A percentile compares a stretch with the other conserved stretches of the same genome.
phyloP scores from a whole-genome alignment of 257 asterid genomes.

The Coffea canephora region DNA sequence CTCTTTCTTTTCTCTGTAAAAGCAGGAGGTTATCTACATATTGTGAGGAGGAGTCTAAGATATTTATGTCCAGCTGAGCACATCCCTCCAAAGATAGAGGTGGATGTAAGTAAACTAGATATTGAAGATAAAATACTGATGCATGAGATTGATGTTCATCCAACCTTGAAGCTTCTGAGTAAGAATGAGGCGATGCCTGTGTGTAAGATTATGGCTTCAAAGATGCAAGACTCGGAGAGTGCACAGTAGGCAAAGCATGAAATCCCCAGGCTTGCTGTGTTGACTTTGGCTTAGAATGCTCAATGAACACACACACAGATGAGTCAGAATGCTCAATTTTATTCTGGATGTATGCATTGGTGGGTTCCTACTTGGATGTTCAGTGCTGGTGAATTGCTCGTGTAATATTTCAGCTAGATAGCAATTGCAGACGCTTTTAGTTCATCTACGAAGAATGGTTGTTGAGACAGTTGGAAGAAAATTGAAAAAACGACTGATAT shows the following conservation, averaged over 20 bases:
- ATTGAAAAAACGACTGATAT: background rate
- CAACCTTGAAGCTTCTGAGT: constrained; percentile 77
- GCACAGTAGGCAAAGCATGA: constrained; percentile 10
- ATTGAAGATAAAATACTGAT: constrained; percentile 65
- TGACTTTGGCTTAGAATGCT: background rate
- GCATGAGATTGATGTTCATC: constrained; percentile 61
- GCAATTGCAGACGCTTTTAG: background rate
- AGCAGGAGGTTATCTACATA: constrained; percentile 66
- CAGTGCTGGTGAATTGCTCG: background rate
- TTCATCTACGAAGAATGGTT: background rate
- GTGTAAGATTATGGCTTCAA: constrained; percentile 69
- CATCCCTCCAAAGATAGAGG: constrained; percentile 81
- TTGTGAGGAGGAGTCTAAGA: constrained; percentile 54
- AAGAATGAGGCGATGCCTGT: constrained; percentile 69
- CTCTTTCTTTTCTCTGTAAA: constrained; percentile 18
- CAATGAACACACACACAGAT: background rate
- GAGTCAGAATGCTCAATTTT: background rate
- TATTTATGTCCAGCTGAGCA: constrained; percentile 79
- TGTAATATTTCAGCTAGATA: background rate
- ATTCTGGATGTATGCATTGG: background rate
- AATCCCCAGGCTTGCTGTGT: background rate
- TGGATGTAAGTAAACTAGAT: constrained; percentile 78
- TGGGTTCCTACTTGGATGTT: background rate
- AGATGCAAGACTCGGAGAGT: constrained; percentile 20
- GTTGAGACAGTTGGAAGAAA: background rate